phyloP scores from a whole-genome alignment of 352 stramenopile species.

The Globisporangium iwayamae region DNA sequence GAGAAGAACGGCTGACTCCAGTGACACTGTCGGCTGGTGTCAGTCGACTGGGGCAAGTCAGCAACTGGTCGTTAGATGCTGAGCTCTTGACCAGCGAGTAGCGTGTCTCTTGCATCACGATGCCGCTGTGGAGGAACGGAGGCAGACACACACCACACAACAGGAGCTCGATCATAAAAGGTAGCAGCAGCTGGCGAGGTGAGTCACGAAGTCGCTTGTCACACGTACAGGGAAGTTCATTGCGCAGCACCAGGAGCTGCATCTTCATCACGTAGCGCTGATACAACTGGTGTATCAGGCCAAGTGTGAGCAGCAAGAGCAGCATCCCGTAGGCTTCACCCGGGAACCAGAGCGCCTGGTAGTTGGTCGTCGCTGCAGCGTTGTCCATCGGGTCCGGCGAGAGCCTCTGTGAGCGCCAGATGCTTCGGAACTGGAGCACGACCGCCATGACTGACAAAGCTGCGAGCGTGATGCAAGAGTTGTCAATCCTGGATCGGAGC shows the following conservation, averaged over 20 bases:
- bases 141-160: constrained; percentile 40
- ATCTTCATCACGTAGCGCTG: constrained; percentile 49
- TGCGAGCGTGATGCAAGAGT: constrained; percentile 31
- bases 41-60: constrained; percentile 22
- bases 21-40: constrained; percentile 3
- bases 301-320: constrained; percentile 36
- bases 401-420: constrained; percentile 37
- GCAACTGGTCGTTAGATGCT: not conserved
- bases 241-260: constrained; percentile 48
- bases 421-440: constrained; percentile 52
- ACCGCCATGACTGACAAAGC: constrained; percentile 35
- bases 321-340: constrained; percentile 50
- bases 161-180: constrained; percentile 42
- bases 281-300: constrained; percentile 39
- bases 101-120: constrained; percentile 45
- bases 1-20: not conserved
- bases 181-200: constrained; percentile 28
- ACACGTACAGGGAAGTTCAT: constrained; percentile 32
- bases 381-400: not conserved
- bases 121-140: constrained; percentile 41
- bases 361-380: constrained; percentile 8
- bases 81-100: constrained; percentile 27
- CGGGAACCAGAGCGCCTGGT: constrained; percentile 29
- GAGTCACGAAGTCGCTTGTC: constrained; percentile 18
- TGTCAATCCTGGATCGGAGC: constrained; percentile 28